Base-by-base conservation (phyloP, 2,329 filamentous ascomycete species). In the Penicillium corylophilum region DNA sequence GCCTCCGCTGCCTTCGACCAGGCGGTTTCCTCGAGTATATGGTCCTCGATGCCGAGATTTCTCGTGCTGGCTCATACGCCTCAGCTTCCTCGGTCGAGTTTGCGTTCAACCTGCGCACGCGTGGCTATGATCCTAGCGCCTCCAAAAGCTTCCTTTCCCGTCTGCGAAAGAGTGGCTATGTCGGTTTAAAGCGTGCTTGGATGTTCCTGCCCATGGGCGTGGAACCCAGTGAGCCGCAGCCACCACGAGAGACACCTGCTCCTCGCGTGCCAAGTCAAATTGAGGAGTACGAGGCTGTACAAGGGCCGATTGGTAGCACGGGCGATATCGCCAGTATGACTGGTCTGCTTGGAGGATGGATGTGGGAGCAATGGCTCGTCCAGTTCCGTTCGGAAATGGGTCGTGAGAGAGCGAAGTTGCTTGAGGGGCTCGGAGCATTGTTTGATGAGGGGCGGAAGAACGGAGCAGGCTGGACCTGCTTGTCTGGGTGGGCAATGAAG, bases 321-420 rank as follows among this genome's bases (percentile, higher is more conserved):
- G 82, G 85, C 44, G 83, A 85, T 66, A 83, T 86, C 13, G 89
- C 89, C 1, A 85, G 82, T 62, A 78, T 96, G 59, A 88, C 89
- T 12, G 92, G 92, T 18, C 75, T 97, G 36, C 84, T 93, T 1
- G 94, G 90, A 4, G 86, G 88, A 23, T 94, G 91, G 86, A 86
- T 86, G 69, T 99, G 92, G 93, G 94, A 99, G 80, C 88, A 90
- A 70, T 99, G 94, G 94, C 82, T 97, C 71, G 76, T 96, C 60
- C 89, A 90, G 66, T 82, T 93, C 64, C 89, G 94, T 75, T 82
- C 87, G 74, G 92, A 96, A 77, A 94, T 90, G 66, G 88, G 89
- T 23, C 86, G 90, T 67, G 77, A 78, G 29, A 76, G 79, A 51
- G 70, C 73, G 42, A 76, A 72, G 52, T 69, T 82, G 47, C 64